Evolutionary conservation across 371 early-diverging fungal genomes (phyloP).

Genomic region (Phascolomyces articulosus): DNA sequence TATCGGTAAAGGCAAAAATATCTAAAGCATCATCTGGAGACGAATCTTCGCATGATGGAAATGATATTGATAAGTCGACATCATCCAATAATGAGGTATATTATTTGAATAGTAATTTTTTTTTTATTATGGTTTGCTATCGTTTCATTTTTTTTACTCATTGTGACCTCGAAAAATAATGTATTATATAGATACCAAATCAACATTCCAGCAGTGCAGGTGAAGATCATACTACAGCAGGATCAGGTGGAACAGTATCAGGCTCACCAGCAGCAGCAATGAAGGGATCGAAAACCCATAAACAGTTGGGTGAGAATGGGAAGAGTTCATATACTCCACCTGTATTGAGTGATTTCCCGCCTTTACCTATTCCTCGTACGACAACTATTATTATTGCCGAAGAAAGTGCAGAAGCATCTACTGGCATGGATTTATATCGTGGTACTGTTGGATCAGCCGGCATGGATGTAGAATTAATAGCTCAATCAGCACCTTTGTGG

Average conservation of each 20-base stretch:
- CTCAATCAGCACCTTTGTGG: slow-evolving; percentile 60
- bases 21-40: slow-evolving; percentile 48
- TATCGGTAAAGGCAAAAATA: slow-evolving; percentile 56
- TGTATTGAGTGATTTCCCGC: slow-evolving; percentile 60
- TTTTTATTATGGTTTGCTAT: too few species aligned
- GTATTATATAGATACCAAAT: background rate
- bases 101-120: too few species aligned
- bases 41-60: slow-evolving; percentile 10
- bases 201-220: background rate
- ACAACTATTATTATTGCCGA: slow-evolving; percentile 79
- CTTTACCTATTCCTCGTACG: slow-evolving; percentile 63
- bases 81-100: background rate
- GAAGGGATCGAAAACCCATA: background rate
- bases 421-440: slow-evolving; percentile 75
- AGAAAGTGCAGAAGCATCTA: slow-evolving; percentile 80
- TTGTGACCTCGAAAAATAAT: too few species aligned
- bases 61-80: slow-evolving; percentile 3
- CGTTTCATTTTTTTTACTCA: too few species aligned
- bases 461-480: slow-evolving; percentile 47
- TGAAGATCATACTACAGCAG: background rate
- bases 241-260: background rate
- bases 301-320: background rate
- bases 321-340: slow-evolving; percentile 31
- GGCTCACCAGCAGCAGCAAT: background rate
- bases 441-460: slow-evolving; percentile 67